Conservation (phyloP, 768 basidiomycete genomes). For the Candolleomyces efflorescens region DNA sequence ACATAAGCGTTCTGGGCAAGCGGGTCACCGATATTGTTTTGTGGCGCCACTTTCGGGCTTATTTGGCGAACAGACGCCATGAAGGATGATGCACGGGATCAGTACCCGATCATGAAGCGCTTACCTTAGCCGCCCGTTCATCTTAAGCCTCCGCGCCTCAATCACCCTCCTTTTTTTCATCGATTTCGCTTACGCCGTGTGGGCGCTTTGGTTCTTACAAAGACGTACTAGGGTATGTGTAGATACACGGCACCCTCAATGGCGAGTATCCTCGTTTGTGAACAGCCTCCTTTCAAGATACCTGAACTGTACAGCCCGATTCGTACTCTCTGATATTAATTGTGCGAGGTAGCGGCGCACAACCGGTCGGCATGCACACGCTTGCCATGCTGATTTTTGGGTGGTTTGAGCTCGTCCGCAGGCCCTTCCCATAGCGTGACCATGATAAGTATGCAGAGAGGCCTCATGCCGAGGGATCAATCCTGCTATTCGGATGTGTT, state of each 20-base stretch:
- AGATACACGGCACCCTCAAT: background rate
- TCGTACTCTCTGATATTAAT: background rate
- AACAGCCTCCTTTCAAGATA: background rate
- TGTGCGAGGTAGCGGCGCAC: background rate
- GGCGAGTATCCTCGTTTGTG: background rate
- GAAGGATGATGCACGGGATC: background rate
- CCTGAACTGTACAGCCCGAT: background rate
- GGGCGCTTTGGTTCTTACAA: background rate
- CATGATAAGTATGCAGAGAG: no score
- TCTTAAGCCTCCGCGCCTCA: background rate
- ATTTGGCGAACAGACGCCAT: background rate
- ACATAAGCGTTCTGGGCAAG: background rate
- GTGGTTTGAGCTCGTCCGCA: no score
- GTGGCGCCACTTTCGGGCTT: background rate
- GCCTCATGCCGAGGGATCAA: no score
- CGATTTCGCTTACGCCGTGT: background rate
- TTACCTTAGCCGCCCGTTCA: background rate
- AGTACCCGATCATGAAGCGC: background rate
- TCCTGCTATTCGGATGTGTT: no score
- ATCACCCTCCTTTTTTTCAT: background rate
- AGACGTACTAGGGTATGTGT: background rate
- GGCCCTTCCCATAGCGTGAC: no score
- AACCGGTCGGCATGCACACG: background rate
- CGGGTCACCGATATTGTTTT: background rate
- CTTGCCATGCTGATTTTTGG: background rate